These are phyloP conservation scores for Aspergillus homomorphus DNA, from an alignment of 495 filamentous ascomycete species.

Conservation along the genomic window DNA sequence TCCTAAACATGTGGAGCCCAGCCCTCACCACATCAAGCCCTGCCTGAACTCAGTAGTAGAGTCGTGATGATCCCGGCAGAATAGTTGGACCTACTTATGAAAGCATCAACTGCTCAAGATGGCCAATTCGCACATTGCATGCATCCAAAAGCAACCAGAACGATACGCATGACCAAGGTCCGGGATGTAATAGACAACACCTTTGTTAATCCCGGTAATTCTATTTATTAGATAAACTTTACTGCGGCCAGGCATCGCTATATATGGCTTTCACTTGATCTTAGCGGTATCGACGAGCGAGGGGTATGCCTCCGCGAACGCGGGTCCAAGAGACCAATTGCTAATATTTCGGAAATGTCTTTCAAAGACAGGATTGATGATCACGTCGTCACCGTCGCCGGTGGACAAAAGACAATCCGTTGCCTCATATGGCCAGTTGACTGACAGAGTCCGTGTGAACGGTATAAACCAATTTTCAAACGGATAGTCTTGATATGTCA, in stretches of 20 bases:
- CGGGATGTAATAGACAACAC: too few relatives aligned
- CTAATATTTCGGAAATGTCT: constrained; percentile 61
- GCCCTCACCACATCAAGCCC: too few relatives aligned
- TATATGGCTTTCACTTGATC: constrained; percentile 35
- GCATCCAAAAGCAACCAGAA: too few relatives aligned
- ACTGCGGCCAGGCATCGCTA: not conserved
- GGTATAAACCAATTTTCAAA: constrained; percentile 81
- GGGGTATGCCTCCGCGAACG: constrained; percentile 64
- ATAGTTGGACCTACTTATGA: too few relatives aligned
- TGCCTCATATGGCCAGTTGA: constrained; percentile 78
- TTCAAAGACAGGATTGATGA: constrained; percentile 80
- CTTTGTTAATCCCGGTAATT: too few relatives aligned
- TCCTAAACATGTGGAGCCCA: too few relatives aligned
- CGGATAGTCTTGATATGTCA: constrained; percentile 45
- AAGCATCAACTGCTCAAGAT: too few relatives aligned
- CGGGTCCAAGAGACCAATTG: constrained; percentile 75
- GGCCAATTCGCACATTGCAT: too few relatives aligned
- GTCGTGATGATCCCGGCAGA: too few relatives aligned
- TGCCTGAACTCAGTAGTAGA: too few relatives aligned
- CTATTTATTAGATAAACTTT: not conserved
- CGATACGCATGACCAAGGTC: too few relatives aligned
- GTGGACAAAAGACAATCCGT: constrained; percentile 56
- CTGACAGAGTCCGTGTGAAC: constrained; percentile 64
- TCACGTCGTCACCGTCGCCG: constrained; percentile 55
- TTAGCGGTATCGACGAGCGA: constrained; percentile 51